Evolutionary conservation across 441 rosid genomes (phyloP).

Genomic region (Monsonia emarginata): DNA sequence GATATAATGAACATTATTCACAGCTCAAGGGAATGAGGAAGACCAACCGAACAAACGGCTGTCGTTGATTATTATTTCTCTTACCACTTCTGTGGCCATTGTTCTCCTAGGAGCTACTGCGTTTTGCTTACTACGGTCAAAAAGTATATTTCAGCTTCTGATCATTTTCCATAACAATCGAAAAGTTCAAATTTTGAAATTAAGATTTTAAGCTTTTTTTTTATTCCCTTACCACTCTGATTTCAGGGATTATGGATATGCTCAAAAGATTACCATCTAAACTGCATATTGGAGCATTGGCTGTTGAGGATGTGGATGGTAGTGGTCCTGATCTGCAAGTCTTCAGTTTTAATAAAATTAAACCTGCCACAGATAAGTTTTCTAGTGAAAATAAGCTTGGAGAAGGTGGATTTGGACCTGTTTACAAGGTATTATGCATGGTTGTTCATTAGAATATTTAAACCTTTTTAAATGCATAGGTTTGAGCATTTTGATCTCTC

Average conservation of each 20-base stretch:
- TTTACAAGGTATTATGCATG: constrained; percentile 25
- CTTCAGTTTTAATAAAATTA: constrained; percentile 23
- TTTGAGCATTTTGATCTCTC: background rate
- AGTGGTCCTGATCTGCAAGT: constrained; percentile 24
- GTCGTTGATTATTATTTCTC: constrained; percentile 17
- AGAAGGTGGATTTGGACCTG: constrained; percentile 32
- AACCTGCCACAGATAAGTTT: constrained; percentile 24
- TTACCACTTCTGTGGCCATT: constrained; percentile 16
- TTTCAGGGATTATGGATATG: constrained; percentile 12
- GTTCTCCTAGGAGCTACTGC: constrained; percentile 9
- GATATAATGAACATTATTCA: constrained; percentile 3
- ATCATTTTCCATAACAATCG: background rate
- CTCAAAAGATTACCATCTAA: background rate
- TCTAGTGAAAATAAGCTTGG: constrained; percentile 27
- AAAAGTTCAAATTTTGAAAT: background rate
- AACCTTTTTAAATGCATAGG: background rate
- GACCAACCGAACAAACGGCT: constrained; percentile 7
- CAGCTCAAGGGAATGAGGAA: constrained; percentile 29
- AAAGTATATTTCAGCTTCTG: constrained; percentile 14
- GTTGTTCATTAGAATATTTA: background rate
- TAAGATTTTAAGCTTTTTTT: background rate
- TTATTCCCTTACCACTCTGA: background rate
- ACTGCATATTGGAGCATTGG: constrained; percentile 3
- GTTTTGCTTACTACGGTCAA: constrained; percentile 7
- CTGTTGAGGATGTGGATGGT: constrained; percentile 10